Conservation (phyloP, 495 filamentous ascomycete species). For the Pyrenula aspistea region DNA sequence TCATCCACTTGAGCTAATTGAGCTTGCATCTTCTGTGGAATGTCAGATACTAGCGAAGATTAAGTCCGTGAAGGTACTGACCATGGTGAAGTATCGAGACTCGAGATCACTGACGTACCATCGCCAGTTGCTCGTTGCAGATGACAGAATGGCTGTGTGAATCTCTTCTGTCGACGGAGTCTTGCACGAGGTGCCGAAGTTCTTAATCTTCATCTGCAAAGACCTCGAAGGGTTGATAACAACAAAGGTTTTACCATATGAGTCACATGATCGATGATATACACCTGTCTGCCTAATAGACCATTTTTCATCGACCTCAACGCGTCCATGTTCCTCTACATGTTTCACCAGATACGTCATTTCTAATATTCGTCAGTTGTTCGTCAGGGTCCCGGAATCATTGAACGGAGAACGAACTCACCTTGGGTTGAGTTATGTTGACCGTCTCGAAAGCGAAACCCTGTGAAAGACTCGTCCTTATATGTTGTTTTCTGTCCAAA, state of each 20-base stretch:
- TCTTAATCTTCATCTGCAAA: neutral
- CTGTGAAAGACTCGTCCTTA: neutral
- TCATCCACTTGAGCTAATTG: neutral
- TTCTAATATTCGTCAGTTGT: too few species aligned
- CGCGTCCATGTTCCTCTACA: neutral
- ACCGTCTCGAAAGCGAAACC: neutral
- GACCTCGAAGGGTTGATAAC: too few species aligned
- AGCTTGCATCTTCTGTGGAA: neutral
- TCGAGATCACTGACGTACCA: neutral
- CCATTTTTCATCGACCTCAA: neutral
- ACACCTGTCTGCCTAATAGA: neutral
- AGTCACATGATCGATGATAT: neutral
- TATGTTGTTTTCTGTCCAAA: neutral
- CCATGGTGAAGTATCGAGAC: neutral
- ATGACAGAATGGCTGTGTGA: neutral
- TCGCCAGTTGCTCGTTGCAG: neutral
- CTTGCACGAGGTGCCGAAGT: neutral
- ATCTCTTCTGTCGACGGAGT: neutral
- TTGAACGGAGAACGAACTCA: too few species aligned
- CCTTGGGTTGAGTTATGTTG: neutral
- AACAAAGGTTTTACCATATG: neutral
- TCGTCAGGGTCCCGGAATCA: too few species aligned
- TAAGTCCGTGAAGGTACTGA: neutral
- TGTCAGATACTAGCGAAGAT: neutral
- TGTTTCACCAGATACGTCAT: neutral